A percentile compares a stretch with the other conserved stretches of the same genome.
Evolutionary conservation across 768 basidiomycete genomes (phyloP).

Genomic region (Boletellus emodensis): DNA sequence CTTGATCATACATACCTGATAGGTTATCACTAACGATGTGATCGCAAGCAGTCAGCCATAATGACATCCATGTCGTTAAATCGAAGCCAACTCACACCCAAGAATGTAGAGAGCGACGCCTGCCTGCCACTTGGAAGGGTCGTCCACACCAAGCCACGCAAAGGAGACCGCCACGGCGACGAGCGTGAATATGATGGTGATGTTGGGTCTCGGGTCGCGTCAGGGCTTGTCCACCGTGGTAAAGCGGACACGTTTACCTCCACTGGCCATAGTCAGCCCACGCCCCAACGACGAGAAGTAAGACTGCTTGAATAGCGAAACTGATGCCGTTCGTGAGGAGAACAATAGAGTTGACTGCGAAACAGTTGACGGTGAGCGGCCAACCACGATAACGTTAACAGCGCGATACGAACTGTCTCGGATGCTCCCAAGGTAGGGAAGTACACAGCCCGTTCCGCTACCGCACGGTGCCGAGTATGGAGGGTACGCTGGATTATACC

Average conservation of each 20-base stretch:
- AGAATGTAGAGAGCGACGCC: slow-evolving; percentile 61
- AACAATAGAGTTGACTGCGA: slow-evolving; percentile 69
- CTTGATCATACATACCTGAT: slow-evolving; percentile 44
- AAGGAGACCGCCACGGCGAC: slow-evolving; percentile 66
- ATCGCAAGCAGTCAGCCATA: neutral
- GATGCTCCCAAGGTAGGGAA: slow-evolving; percentile 59
- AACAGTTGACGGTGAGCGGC: neutral
- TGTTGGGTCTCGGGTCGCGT: slow-evolving; percentile 53
- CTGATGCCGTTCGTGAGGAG: slow-evolving; percentile 76
- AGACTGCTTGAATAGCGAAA: slow-evolving; percentile 68
- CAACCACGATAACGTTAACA: too few relatives aligned
- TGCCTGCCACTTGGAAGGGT: slow-evolving; percentile 58
- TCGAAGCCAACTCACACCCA: slow-evolving; percentile 43
- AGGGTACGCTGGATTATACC: slow-evolving; percentile 59
- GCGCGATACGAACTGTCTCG: slow-evolving; percentile 49
- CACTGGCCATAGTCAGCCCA: slow-evolving; percentile 83
- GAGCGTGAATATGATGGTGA: slow-evolving; percentile 70
- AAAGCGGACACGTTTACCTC: slow-evolving; percentile 42
- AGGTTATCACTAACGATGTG: slow-evolving; percentile 53
- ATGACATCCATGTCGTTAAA: neutral
- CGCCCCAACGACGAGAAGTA: slow-evolving; percentile 64
- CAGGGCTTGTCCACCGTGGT: neutral
- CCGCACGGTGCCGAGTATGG: slow-evolving; percentile 51
- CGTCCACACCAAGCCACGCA: slow-evolving; percentile 72
- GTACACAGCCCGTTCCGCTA: slow-evolving; percentile 51